Percentiles rank a stretch among this genome's conserved stretches.
These are phyloP conservation scores for Sordaria brevicollis DNA, from an alignment of 495 filamentous ascomycete genomes.

Conservation along the genomic window DNA sequence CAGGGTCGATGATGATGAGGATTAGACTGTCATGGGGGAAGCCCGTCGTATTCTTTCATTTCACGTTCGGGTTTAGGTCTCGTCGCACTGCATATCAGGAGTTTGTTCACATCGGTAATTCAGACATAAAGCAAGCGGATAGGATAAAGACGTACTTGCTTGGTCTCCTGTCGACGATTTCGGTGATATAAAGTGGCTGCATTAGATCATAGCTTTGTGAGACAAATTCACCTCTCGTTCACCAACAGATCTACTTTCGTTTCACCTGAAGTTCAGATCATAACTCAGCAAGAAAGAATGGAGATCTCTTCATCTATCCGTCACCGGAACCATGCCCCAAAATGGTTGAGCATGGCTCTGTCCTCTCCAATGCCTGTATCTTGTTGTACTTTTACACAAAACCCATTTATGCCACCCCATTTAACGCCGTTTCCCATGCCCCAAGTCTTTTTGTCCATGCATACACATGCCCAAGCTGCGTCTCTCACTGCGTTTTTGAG, in stretches of 20 bases:
- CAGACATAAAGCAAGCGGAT: background rate
- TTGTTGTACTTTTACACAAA: background rate
- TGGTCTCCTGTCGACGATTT: background rate
- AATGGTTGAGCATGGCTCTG: background rate
- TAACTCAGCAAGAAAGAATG: background rate
- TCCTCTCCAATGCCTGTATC: background rate
- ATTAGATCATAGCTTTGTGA: too few species aligned
- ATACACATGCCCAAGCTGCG: background rate
- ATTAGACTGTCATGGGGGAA: conserved; percentile 3
- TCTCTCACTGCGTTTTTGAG: background rate
- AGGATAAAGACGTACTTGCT: background rate
- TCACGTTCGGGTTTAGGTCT: background rate
- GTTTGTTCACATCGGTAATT: background rate
- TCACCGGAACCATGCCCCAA: background rate
- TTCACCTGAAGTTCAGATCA: background rate
- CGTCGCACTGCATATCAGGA: background rate
- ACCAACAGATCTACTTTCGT: too few species aligned
- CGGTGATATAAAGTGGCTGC: background rate
- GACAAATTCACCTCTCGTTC: too few species aligned
- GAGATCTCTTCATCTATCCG: background rate
- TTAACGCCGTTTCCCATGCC: background rate
- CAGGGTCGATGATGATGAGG: conserved; percentile 66
- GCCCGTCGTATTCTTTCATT: background rate
- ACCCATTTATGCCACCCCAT: background rate
- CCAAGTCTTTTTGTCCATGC: background rate